Evolutionary conservation across 2,329 filamentous ascomycete species (phyloP).

Genomic region (Tolypocladium pustulatum): DNA sequence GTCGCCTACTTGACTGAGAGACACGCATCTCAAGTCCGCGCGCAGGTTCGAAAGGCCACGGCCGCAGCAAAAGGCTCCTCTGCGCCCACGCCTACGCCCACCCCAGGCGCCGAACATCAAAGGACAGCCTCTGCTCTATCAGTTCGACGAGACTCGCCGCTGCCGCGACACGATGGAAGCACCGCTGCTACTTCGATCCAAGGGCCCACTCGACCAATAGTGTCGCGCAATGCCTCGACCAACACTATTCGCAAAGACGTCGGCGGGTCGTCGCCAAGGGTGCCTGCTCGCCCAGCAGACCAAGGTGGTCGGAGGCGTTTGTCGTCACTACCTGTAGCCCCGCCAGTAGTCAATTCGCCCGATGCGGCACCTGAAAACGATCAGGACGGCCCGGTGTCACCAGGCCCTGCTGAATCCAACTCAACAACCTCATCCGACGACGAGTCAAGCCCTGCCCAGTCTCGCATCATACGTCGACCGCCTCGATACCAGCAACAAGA

Average conservation of each 20-base stretch:
- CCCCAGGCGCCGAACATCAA: slow-evolving; percentile 36
- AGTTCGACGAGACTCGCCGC: slow-evolving; percentile 46
- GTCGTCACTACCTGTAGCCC: slow-evolving; percentile 32
- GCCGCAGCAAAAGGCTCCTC: slow-evolving; percentile 45
- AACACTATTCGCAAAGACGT: slow-evolving; percentile 26
- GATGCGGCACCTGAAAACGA: slow-evolving; percentile 10
- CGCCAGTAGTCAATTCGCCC: slow-evolving; percentile 12
- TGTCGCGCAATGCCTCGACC: slow-evolving; percentile 37
- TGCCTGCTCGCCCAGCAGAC: slow-evolving; percentile 15
- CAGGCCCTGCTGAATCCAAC: slow-evolving; percentile 25
- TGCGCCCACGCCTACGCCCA: slow-evolving; percentile 47
- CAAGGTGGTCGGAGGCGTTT: slow-evolving; percentile 25
- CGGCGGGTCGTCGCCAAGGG: slow-evolving; percentile 19
- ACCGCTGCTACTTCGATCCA: slow-evolving; percentile 31
- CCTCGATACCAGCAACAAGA: slow-evolving; percentile 37
- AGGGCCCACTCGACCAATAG: slow-evolving; percentile 30
- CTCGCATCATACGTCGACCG: slow-evolving; percentile 49
- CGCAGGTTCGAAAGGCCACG: slow-evolving; percentile 73
- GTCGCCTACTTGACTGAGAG: slow-evolving; percentile 89
- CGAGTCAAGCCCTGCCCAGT: slow-evolving; percentile 43
- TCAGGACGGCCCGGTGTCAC: slow-evolving; percentile 17
- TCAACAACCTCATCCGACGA: slow-evolving; percentile 32
- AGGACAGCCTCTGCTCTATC: slow-evolving; percentile 44
- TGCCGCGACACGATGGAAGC: slow-evolving; percentile 35
- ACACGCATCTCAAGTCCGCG: slow-evolving; percentile 80